These are phyloP conservation scores for Syzygium jambos DNA, from an alignment of 345 rosid genomes.

Conservation along the genomic window DNA sequence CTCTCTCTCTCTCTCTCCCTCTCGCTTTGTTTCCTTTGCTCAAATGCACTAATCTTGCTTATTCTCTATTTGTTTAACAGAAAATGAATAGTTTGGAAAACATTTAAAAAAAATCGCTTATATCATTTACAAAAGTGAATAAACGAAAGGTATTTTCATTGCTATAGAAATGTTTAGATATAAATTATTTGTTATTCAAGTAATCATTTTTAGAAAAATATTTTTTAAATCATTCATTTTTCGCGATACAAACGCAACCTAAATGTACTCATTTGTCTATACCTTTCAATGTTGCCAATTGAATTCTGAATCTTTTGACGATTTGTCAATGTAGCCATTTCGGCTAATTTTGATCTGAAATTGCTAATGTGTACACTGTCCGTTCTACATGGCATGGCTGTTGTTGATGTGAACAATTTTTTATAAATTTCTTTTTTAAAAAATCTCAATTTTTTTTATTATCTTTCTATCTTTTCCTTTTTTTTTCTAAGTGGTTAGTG, in stretches of 20 bases:
- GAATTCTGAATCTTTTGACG: no score
- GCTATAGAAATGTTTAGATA: neutral
- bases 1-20: neutral
- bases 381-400: fast-evolving
- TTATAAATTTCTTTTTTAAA: no score
- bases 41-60: neutral
- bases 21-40: neutral
- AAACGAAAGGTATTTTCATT: neutral
- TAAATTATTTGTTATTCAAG: neutral
- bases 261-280: neutral
- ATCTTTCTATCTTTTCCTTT: neutral
- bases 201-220: neutral
- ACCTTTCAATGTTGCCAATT: neutral
- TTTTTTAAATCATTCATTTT: neutral
- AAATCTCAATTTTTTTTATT: no score
- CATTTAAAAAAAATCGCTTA: neutral
- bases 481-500: no score
- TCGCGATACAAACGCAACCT: fast-evolving
- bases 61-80: fast-evolving
- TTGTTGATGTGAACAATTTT: fast-evolving
- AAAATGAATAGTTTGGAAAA: fast-evolving
- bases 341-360: fast-evolving
- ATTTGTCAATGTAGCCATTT: fast-evolving
- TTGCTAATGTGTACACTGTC: fast-evolving
- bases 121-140: neutral